Conservation (phyloP, 2,329 filamentous ascomycete genomes). For the Achaetomium macrosporum region DNA sequence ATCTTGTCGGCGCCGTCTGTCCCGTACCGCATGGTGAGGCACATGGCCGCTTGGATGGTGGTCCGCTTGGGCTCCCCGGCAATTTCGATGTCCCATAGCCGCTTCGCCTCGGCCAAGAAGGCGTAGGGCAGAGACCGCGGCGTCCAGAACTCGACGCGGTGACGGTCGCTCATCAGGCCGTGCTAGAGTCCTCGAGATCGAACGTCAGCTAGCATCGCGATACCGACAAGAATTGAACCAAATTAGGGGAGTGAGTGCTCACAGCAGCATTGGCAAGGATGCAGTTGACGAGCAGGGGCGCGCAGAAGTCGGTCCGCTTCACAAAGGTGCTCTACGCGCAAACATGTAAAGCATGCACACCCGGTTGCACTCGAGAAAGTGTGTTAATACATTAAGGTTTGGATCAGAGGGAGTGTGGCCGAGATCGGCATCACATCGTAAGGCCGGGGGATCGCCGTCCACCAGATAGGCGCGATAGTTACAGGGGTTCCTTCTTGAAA, state of each 20-base stretch:
- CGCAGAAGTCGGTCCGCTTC: slow-evolving; percentile 24
- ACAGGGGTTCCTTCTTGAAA: too few relatives aligned
- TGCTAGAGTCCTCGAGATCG: slow-evolving; percentile 22
- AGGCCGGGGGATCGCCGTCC: too few relatives aligned
- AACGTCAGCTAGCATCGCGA: too few relatives aligned
- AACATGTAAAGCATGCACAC: too few relatives aligned
- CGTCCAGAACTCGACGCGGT: slow-evolving; percentile 34
- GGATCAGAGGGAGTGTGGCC: too few relatives aligned
- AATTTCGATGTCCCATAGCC: slow-evolving; percentile 34
- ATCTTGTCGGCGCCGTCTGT: slow-evolving; percentile 7
- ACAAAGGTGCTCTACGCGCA: too few relatives aligned
- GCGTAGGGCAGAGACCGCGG: slow-evolving; percentile 30
- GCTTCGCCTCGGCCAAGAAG: slow-evolving; percentile 35
- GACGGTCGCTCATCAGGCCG: slow-evolving; percentile 25
- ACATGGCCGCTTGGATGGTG: slow-evolving; percentile 31
- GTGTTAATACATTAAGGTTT: too few relatives aligned
- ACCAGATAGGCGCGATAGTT: too few relatives aligned
- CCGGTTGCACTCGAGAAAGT: too few relatives aligned
- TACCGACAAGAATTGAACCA: too few relatives aligned
- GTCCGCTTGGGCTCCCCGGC: slow-evolving; percentile 23
- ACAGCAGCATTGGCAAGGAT: slow-evolving; percentile 28
- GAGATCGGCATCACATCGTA: too few relatives aligned
- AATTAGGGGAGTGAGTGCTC: slow-evolving; percentile 4
- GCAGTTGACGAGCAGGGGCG: slow-evolving; percentile 25
- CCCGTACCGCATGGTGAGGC: slow-evolving; percentile 29